Evolutionary conservation across 1,284 basidiomycete species (phyloP).

Genomic region (Irpex rosettiformis): DNA sequence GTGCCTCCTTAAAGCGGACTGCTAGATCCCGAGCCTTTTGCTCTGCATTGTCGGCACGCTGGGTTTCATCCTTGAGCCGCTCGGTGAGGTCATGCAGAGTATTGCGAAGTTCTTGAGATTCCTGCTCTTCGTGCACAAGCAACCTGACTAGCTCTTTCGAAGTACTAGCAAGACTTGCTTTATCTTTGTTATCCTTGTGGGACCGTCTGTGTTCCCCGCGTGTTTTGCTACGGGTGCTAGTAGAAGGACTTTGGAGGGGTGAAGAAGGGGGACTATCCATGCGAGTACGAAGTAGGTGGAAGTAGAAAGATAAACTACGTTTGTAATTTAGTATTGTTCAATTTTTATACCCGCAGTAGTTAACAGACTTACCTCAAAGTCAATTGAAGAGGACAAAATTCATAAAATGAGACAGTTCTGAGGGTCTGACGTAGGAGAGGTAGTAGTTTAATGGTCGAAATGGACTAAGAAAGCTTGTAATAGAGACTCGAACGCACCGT

Average conservation of each 20-base stretch:
- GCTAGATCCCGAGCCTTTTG: constrained; percentile 43
- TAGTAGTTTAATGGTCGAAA: not conserved
- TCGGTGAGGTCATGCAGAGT: constrained; percentile 48
- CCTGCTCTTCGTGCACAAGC: constrained; percentile 54
- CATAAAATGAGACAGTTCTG: constrained; percentile 8
- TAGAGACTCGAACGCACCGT: not conserved
- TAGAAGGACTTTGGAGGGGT: not conserved
- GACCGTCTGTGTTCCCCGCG: constrained; percentile 3
- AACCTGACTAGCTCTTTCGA: constrained; percentile 43
- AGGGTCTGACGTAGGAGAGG: not conserved
- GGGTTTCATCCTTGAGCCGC: constrained; percentile 49
- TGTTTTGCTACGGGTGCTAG: not conserved
- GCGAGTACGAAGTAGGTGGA: not conserved
- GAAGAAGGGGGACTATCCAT: not conserved
- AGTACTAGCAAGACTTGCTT: constrained; percentile 22
- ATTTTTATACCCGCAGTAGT: not conserved
- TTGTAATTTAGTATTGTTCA: not conserved
- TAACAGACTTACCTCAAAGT: not conserved
- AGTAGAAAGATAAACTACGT: not conserved
- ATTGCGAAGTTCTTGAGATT: constrained; percentile 49
- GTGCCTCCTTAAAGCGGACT: constrained; percentile 47
- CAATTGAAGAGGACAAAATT: not conserved
- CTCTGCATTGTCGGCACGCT: constrained; percentile 51
- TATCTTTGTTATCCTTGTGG: constrained; percentile 26
- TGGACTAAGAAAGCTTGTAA: not conserved